Percentiles rank a stretch among this genome's conserved stretches.
phyloP scores from a whole-genome alignment of 352 stramenopile genomes.

The Globisporangium paroecandrum region DNA sequence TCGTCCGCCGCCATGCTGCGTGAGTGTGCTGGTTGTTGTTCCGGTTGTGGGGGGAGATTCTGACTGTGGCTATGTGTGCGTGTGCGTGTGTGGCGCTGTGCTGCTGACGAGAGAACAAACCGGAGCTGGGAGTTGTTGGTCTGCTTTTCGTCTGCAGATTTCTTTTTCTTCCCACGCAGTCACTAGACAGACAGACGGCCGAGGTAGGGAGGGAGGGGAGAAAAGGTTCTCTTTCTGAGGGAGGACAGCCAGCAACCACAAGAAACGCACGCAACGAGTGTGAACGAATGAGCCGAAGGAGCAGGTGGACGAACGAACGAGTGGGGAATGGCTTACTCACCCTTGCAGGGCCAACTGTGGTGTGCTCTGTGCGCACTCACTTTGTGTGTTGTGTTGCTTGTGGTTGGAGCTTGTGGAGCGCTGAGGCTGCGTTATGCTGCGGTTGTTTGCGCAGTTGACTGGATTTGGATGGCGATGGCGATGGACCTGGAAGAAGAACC shows the following conservation, averaged over 20 bases:
- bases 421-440: neutral
- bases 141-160: conserved; percentile 5
- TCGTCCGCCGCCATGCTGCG: conserved; percentile 6
- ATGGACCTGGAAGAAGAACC: no score
- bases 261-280: neutral
- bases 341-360: neutral
- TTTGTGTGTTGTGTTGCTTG: neutral
- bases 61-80: neutral
- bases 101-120: neutral
- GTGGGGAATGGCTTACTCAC: neutral
- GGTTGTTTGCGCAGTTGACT: no score
- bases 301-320: neutral
- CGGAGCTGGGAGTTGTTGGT: neutral
- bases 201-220: neutral
- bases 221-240: neutral
- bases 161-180: neutral
- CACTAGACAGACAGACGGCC: neutral
- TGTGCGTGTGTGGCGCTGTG: neutral
- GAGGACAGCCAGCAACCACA: neutral
- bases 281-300: neutral
- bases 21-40: neutral
- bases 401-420: neutral
- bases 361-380: neutral
- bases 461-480: no score
- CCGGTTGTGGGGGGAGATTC: neutral